These are phyloP conservation scores for Candida krabiensis DNA, from an alignment of 805 yeast species.

Conservation along the genomic window DNA sequence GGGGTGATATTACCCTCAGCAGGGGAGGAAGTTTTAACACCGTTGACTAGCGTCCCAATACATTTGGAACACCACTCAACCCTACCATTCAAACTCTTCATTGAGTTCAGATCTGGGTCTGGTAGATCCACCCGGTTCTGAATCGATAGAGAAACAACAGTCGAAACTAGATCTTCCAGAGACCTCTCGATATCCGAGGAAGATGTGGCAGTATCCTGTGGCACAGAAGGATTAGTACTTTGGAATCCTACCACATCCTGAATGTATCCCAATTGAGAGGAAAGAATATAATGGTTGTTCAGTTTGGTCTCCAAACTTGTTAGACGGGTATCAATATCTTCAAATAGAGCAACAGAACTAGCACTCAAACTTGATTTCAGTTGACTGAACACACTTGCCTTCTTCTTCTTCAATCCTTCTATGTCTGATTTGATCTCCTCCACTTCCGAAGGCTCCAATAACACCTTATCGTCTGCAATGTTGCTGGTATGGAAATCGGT, in stretches of 20 bases:
- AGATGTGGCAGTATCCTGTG: background rate
- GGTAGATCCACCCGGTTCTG: conserved; percentile 44
- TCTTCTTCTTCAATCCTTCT: conserved; percentile 7
- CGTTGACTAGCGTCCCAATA: conserved; percentile 20
- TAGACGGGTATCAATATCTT: conserved; percentile 10
- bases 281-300: conserved; percentile 43
- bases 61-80: conserved; percentile 33
- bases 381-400: conserved; percentile 3
- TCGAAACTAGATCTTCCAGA: conserved; percentile 46
- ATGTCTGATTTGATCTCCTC: conserved; percentile 9
- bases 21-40: conserved; percentile 9
- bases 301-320: conserved; percentile 20
- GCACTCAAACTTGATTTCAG: conserved; percentile 1
- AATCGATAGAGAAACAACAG: conserved; percentile 47
- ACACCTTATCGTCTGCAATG: background rate
- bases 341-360: conserved; percentile 3
- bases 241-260: conserved; percentile 27
- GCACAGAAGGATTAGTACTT: background rate
- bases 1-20: conserved; percentile 3
- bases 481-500: conserved; percentile 15
- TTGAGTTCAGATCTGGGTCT: conserved; percentile 21
- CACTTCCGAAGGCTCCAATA: conserved; percentile 16
- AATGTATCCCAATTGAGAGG: conserved; percentile 47
- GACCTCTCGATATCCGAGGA: conserved; percentile 23
- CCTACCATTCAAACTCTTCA: conserved; percentile 23